Conservation (phyloP, 2,329 filamentous ascomycete genomes). For the Epichloe aotearoae region DNA sequence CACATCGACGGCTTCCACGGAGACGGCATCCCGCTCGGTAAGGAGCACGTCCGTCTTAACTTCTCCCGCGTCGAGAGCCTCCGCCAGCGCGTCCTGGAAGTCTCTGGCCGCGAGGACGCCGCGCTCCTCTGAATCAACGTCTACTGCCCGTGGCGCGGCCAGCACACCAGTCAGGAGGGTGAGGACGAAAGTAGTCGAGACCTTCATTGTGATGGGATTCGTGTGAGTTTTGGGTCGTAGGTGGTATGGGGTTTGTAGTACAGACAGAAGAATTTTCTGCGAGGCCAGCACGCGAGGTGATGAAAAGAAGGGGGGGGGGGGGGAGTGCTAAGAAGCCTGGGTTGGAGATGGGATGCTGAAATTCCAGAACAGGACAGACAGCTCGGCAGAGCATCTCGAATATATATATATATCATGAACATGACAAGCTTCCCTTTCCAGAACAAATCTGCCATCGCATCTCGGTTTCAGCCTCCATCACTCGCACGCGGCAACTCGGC, state of each 20-base stretch:
- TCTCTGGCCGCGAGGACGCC: not conserved
- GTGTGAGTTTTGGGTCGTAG: not conserved
- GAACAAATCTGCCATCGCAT: too few relatives aligned
- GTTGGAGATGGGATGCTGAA: too few relatives aligned
- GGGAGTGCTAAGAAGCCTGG: too few relatives aligned
- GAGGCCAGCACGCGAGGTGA: too few relatives aligned
- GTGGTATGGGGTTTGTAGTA: not conserved
- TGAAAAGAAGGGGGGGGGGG: too few relatives aligned
- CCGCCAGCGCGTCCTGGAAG: not conserved
- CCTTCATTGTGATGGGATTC: conserved; percentile 1
- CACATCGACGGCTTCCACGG: not conserved
- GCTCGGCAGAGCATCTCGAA: too few relatives aligned
- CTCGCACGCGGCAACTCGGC: too few relatives aligned
- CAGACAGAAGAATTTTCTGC: too few relatives aligned
- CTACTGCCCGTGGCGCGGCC: conserved; percentile 1
- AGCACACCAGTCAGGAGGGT: conserved; percentile 6
- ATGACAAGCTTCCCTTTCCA: too few relatives aligned
- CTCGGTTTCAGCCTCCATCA: too few relatives aligned
- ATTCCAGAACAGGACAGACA: too few relatives aligned
- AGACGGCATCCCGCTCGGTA: not conserved
- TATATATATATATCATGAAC: too few relatives aligned
- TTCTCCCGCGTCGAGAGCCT: not conserved
- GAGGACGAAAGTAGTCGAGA: conserved; percentile 3
- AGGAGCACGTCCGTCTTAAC: not conserved
- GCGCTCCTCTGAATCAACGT: not conserved